Conservation (phyloP, 257 asterid species). For the Solanum pennellii region DNA sequence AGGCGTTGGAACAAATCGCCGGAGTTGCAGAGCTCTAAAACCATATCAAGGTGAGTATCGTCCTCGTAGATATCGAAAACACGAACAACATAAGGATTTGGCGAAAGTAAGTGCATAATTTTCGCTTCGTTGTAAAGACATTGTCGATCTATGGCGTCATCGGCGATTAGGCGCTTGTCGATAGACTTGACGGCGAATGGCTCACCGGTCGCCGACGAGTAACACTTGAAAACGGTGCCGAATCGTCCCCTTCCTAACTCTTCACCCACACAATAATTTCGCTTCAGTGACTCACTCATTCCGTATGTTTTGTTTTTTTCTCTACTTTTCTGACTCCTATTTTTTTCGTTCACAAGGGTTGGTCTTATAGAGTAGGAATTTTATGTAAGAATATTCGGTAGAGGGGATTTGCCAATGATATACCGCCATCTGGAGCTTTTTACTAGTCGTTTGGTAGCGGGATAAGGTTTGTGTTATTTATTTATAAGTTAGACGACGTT, state of each 20-base stretch:
- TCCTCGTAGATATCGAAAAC: constrained; percentile 55
- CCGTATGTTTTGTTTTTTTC: background rate
- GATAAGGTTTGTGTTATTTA: background rate
- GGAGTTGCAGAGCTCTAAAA: constrained; percentile 45
- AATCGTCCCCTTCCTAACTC: constrained; percentile 65
- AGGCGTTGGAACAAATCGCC: constrained; percentile 45
- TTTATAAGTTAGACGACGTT: too few species aligned
- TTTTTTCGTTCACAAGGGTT: background rate
- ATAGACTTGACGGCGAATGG: constrained; percentile 59
- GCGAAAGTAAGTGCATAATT: constrained; percentile 36
- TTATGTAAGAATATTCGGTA: constrained; percentile 1
- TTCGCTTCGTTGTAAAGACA: constrained; percentile 60
- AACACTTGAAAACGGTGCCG: constrained; percentile 63
- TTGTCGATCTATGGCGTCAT: constrained; percentile 51
- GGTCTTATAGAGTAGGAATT: constrained; percentile 8
- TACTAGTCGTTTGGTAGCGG: background rate
- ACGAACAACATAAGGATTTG: constrained; percentile 26
- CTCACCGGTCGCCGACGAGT: constrained; percentile 32
- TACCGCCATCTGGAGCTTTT: background rate
- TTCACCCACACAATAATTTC: constrained; percentile 42
- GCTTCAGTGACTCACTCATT: constrained; percentile 46
- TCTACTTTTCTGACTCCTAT: background rate
- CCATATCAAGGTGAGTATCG: constrained; percentile 42
- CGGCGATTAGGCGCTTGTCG: constrained; percentile 40
- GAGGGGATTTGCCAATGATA: background rate